phyloP scores from a whole-genome alignment of 768 basidiomycete genomes.

The Thelephora ganbajun region DNA sequence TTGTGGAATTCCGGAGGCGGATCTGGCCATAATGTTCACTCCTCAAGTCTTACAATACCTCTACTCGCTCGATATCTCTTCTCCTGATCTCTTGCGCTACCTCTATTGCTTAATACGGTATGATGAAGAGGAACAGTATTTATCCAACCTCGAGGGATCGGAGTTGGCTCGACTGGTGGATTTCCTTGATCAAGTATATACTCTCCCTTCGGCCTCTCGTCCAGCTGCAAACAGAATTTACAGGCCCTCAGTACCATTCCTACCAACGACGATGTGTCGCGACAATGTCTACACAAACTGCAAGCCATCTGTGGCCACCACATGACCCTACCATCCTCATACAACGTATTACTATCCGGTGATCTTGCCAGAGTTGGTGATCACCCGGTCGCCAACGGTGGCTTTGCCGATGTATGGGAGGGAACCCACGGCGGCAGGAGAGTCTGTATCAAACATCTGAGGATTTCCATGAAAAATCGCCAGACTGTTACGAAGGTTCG shows the following conservation, averaged over 20 bases:
- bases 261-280: not conserved
- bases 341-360: not conserved
- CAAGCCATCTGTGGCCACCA: slow-evolving; percentile 2
- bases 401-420: slow-evolving; percentile 5
- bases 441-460: slow-evolving; percentile 2
- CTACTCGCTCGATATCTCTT: too few relatives aligned
- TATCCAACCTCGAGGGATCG: too few relatives aligned
- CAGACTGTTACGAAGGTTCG: not conserved
- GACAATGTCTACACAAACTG: not conserved
- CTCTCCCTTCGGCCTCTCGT: not conserved
- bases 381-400: slow-evolving; percentile 1
- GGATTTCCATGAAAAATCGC: not conserved
- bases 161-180: not conserved
- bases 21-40: too few relatives aligned
- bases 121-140: too few relatives aligned
- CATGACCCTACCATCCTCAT: slow-evolving; percentile 1
- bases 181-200: not conserved
- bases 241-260: not conserved
- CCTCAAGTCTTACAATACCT: too few relatives aligned
- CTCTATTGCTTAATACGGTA: too few relatives aligned
- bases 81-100: too few relatives aligned
- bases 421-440: not conserved
- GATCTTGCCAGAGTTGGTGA: not conserved
- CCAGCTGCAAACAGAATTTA: not conserved
- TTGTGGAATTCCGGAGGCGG: too few relatives aligned